Evolutionary conservation across 768 basidiomycete species (phyloP).

Genomic region (Mycena alexandri): DNA sequence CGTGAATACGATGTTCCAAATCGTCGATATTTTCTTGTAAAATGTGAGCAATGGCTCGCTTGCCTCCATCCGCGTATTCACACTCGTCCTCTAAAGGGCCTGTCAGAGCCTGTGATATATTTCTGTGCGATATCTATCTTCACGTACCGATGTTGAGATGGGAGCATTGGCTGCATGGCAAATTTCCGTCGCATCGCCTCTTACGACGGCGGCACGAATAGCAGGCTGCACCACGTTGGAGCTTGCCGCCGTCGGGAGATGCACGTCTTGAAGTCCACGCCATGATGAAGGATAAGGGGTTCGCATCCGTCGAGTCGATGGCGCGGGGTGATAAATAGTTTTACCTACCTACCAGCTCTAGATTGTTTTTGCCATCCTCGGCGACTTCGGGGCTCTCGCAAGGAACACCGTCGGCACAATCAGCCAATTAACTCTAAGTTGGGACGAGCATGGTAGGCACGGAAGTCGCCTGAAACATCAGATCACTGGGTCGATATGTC

Average conservation of each 20-base stretch:
- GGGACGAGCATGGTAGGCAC: too few relatives aligned
- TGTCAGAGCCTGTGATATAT: too few relatives aligned
- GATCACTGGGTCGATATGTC: too few relatives aligned
- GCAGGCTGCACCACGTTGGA: constrained; percentile 29
- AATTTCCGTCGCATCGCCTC: constrained; percentile 27
- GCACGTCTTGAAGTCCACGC: constrained; percentile 3
- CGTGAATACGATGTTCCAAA: constrained; percentile 18
- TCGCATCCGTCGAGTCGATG: background rate
- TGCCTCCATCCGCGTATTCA: constrained; percentile 19
- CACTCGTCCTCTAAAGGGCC: constrained; percentile 18
- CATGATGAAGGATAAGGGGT: constrained; percentile 1
- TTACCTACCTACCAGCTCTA: constrained; percentile 17
- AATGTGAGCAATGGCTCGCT: constrained; percentile 12
- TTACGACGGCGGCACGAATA: constrained; percentile 25
- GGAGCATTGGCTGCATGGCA: constrained; percentile 25
- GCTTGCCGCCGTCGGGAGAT: constrained; percentile 22
- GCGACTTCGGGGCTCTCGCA: constrained; percentile 11
- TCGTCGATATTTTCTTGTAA: constrained; percentile 20
- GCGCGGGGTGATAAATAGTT: constrained; percentile 1
- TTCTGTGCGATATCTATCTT: too few relatives aligned
- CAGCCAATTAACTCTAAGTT: too few relatives aligned
- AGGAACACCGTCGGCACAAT: background rate
- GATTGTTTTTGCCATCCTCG: constrained; percentile 1
- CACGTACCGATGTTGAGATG: constrained; percentile 6
- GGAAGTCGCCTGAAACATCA: too few relatives aligned